Percentiles rank a stretch among this genome's conserved stretches.
Evolutionary conservation across 2,329 filamentous ascomycete genomes (phyloP).

Genomic region (Ophiosphaerella herpotricha): DNA sequence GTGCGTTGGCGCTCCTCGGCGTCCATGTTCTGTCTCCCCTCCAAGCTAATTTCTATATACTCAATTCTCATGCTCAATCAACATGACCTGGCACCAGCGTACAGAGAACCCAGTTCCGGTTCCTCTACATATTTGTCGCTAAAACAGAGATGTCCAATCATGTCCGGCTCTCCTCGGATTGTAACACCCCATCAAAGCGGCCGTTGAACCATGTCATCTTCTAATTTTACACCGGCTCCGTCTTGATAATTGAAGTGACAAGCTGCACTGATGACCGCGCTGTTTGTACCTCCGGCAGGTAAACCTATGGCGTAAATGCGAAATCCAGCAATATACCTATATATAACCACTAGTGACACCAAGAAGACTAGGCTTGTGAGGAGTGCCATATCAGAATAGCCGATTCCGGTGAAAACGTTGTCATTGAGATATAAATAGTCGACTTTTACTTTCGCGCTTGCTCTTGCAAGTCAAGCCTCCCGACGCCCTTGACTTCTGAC

Average conservation of each 20-base stretch:
- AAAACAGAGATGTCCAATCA: background rate
- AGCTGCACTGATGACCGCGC: constrained; percentile 21
- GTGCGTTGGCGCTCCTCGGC: too few relatives aligned
- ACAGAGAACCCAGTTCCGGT: background rate
- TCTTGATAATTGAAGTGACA: constrained; percentile 10
- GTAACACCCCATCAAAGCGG: constrained; percentile 1
- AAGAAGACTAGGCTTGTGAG: background rate
- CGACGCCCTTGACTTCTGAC: constrained; percentile 49
- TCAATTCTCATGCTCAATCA: too few relatives aligned
- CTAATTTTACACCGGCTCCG: background rate
- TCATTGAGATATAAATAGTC: background rate
- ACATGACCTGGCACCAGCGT: background rate
- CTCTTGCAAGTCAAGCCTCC: constrained; percentile 43
- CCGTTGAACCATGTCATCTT: background rate
- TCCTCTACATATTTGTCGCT: background rate
- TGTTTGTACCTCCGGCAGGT: constrained; percentile 59
- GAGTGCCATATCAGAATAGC: constrained; percentile 4
- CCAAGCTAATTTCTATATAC: background rate
- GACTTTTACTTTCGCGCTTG: background rate
- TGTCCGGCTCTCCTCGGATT: background rate
- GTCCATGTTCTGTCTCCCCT: too few relatives aligned
- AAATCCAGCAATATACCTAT: constrained; percentile 63
- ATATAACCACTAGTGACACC: background rate
- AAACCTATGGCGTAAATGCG: background rate
- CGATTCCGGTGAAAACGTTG: constrained; percentile 12